Evolutionary conservation across 176 grass and related monocot genomes (phyloP), one percentile per base, ranked within the genome.

Genomic region (Carex cristatella): DNA sequence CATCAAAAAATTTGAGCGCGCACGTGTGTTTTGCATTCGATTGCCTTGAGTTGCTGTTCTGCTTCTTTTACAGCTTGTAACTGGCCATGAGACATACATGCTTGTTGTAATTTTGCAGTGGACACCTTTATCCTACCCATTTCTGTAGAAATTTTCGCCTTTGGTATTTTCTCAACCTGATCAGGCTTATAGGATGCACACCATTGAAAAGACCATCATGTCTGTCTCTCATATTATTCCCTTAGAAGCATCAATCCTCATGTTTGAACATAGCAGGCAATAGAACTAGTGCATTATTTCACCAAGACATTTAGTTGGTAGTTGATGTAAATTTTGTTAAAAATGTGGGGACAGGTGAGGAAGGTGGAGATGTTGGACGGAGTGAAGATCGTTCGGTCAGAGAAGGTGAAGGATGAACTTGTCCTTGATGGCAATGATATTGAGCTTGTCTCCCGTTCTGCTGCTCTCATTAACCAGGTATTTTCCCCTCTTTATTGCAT

Each of bases 321-420:
- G 48, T 49, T 40, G 53, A 76, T 71, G 46, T 58, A 10, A 10
- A 10, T 56, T 42, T n/a, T 59, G 7, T 70, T 72, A 3, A 61
- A 65, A 13, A 28, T 61, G 12, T 71, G 4, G 2, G 23, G 1
- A 46, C n/a, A 94, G 91, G 94, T 97, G 15, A 86, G 91, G 82
- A 97, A 97, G 67, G 94, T 97, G 37, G 94, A 97, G 62, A 91
- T 97, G 91, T 89, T 97, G 80, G 90, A 97, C 0, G 92, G 92
- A 35, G 92, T 97, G 35, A 94, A 79, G 2, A 90, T 94, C 23
- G 6, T 94, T 61, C 85, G 94, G 56, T 97, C 94, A 0, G 92
- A 92, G 68, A 97, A 97, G 88, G 94, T 94, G 18, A 97, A 97
- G 90, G 94, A 97, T 73, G 90, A 97, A 80, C 87, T 97, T 0